Conservation (phyloP, 2,329 filamentous ascomycete genomes). For the Talaromyces islandicus region DNA sequence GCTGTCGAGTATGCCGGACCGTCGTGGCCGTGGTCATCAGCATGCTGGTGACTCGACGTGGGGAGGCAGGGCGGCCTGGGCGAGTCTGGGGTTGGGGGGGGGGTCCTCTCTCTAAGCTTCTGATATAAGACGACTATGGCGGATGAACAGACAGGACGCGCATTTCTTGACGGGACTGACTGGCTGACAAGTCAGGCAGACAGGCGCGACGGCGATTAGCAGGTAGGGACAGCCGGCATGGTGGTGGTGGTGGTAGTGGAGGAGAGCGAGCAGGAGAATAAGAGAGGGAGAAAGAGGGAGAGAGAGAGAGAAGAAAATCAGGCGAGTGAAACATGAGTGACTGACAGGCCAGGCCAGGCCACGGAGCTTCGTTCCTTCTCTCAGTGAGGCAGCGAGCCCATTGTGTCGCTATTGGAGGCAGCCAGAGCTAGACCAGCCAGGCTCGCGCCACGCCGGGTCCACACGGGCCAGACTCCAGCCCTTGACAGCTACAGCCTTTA, state of each 20-base stretch:
- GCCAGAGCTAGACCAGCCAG: neutral
- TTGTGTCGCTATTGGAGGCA: neutral
- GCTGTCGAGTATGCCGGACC: neutral
- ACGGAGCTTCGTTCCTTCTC: neutral
- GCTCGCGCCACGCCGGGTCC: neutral
- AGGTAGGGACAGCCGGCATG: neutral
- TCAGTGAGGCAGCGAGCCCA: too few relatives aligned
- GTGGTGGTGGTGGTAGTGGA: neutral
- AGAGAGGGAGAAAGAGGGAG: neutral
- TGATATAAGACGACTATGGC: neutral
- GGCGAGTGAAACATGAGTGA: neutral
- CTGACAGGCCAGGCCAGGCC: too few relatives aligned
- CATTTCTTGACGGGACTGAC: neutral
- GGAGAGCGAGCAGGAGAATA: neutral
- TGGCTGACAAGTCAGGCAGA: neutral
- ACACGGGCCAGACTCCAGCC: too few relatives aligned
- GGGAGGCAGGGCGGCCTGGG: neutral
- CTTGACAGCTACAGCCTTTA: too few relatives aligned
- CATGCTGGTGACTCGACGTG: neutral
- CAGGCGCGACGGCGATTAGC: too few relatives aligned
- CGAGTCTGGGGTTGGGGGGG: too few relatives aligned
- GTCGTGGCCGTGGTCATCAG: neutral
- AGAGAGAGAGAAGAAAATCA: neutral
- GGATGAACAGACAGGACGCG: neutral
- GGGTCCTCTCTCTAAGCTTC: neutral